Evolutionary conservation across 495 filamentous ascomycete species (phyloP).

Genomic region (Penicillium robsamsonii): DNA sequence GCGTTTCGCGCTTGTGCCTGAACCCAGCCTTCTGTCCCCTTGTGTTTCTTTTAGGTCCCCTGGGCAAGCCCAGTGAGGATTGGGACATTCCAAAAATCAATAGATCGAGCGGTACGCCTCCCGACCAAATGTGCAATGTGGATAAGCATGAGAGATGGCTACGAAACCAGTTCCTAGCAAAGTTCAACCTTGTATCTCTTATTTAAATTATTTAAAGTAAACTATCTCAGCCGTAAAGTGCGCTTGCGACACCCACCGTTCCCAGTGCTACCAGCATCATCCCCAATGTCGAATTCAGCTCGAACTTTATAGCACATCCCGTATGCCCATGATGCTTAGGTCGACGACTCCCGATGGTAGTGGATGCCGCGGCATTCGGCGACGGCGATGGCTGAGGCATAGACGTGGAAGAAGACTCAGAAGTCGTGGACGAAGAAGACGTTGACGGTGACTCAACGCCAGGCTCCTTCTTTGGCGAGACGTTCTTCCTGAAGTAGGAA

Average conservation of each 20-base stretch:
- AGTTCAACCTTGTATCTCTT: conserved; percentile 13
- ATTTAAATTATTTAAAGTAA: conserved; percentile 1
- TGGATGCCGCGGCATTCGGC: conserved; percentile 1
- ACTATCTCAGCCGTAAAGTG: conserved; percentile 19
- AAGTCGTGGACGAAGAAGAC: conserved; percentile 17
- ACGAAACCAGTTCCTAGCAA: conserved; percentile 23
- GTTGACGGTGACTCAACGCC: background rate
- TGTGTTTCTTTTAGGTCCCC: conserved; percentile 24
- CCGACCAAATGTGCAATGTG: conserved; percentile 35
- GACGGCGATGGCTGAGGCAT: background rate
- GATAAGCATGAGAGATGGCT: conserved; percentile 39
- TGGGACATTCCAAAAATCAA: conserved; percentile 31
- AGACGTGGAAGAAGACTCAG: conserved; percentile 9
- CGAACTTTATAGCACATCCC: conserved; percentile 3
- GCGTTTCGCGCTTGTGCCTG: conserved; percentile 25
- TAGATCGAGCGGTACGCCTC: conserved; percentile 30
- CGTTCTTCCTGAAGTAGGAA: conserved; percentile 38
- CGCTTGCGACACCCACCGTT: conserved; percentile 17
- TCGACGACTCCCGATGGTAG: background rate
- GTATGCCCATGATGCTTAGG: conserved; percentile 3
- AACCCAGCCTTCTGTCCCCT: conserved; percentile 27
- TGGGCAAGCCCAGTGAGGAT: conserved; percentile 21
- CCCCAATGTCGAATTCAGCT: conserved; percentile 6
- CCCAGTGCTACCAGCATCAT: conserved; percentile 15
- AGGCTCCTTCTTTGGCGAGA: conserved; percentile 23